Evolutionary conservation across 2,329 filamentous ascomycete genomes (phyloP), one percentile per base, ranked within the genome.

Genomic region (Fusarium newnesense): DNA sequence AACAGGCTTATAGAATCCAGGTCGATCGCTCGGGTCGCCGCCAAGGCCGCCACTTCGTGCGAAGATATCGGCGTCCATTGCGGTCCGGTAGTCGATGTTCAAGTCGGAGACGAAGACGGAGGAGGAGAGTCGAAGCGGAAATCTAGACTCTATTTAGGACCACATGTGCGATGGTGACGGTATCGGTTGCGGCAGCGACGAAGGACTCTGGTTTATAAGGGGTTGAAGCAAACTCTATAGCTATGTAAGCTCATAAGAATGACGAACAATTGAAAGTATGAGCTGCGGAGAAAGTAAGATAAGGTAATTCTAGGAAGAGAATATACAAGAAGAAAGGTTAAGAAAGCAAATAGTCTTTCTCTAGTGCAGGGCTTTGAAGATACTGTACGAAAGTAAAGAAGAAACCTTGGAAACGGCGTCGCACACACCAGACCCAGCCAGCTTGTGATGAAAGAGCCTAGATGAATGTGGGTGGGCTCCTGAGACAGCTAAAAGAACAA

Each of bases 1-100:
- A 74, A 98, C 89, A 32, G 92, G 90, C 81, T 98, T 98, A 88
- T 93, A 98, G 65, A 84, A 82, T 12, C 84, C 77, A 2, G 88
- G 88, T 32, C 88, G 83, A 24, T 79, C 74, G 44, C 47, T 63
- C 13, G 70, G 11, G 49, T 71, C 60, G 49, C 64, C 63, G 43
- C 59, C 67, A 42, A 70, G 56, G 34, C 62, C 61, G 43, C 76
- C 76, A 58, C 59, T 75, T 54, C 76, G 66, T 30, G 60, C 70
- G 59, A 73, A 78, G 66, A 78, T 68, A 24, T 75, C 74, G 66
- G 32, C 40, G 52, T 78, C 76, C 76, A 78, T 78, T 62, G 67
- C 49, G 50, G 50, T 52, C 24, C 57, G 46, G n/a, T 21, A 56
- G 40, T 44, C 43, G 50, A 69, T 49, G 21, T 18, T 46, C 37